phyloP scores from a whole-genome alignment of 495 filamentous ascomycete species.

The Haplographium delicatum region DNA sequence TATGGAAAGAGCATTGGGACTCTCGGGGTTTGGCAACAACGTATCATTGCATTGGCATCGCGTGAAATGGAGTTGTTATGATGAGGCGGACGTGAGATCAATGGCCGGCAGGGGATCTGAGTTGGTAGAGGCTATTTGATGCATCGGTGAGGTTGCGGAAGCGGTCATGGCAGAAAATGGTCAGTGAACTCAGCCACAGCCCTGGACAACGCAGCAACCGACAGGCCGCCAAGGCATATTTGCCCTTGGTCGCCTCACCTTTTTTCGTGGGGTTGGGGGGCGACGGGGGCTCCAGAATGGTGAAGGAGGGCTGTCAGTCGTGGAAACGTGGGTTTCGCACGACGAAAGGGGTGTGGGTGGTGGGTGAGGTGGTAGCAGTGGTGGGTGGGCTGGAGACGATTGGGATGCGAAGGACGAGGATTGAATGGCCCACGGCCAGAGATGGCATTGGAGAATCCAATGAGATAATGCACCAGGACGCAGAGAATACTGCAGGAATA shows the following conservation, averaged over 20 bases:
- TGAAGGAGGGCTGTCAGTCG: too few relatives aligned
- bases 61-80: background rate
- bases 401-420: too few relatives aligned
- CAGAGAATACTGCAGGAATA: too few relatives aligned
- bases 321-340: too few relatives aligned
- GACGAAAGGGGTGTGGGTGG: too few relatives aligned
- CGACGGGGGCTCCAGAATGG: too few relatives aligned
- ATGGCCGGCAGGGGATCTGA: background rate
- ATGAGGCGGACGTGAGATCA: constrained; percentile 12
- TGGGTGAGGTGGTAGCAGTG: too few relatives aligned
- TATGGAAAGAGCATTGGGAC: constrained; percentile 15
- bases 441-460: too few relatives aligned
- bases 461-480: too few relatives aligned
- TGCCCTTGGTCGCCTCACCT: background rate
- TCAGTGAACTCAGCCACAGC: constrained; percentile 17
- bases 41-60: constrained; percentile 22
- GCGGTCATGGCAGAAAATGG: too few relatives aligned
- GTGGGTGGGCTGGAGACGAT: too few relatives aligned
- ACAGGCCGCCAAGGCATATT: background rate
- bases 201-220: constrained; percentile 5
- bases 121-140: constrained; percentile 1
- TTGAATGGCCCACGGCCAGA: too few relatives aligned
- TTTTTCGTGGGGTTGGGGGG: background rate
- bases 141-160: constrained; percentile 2
- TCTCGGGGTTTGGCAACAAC: constrained; percentile 14